Evolutionary conservation across 768 basidiomycete species (phyloP).

Genomic region (Gloeostereum incarnatum): DNA sequence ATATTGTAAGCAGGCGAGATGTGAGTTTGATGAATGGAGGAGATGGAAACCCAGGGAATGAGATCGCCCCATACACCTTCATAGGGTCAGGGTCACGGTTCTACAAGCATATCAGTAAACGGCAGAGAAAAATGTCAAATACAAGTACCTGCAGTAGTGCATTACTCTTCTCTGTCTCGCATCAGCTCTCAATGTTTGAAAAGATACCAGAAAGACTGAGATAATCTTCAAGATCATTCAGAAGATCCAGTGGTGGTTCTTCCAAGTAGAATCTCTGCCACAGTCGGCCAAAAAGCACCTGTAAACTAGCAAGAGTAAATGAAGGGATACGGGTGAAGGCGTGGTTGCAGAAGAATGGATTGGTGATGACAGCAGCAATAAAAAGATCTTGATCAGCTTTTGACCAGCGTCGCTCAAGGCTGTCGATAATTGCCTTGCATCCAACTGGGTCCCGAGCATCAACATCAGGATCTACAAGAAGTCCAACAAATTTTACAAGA

Average conservation of each 20-base stretch:
- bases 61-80: slow-evolving; percentile 6
- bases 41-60: background rate
- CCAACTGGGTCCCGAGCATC: slow-evolving; percentile 4
- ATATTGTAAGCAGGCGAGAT: slow-evolving; percentile 13
- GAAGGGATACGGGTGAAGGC: slow-evolving; percentile 8
- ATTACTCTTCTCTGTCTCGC: background rate
- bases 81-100: slow-evolving; percentile 7
- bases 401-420: slow-evolving; percentile 17
- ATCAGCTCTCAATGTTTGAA: background rate
- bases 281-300: background rate
- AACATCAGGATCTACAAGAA: background rate
- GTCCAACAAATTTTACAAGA: slow-evolving; percentile 7
- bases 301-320: background rate
- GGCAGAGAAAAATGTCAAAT: background rate
- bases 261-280: background rate
- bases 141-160: background rate
- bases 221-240: background rate
- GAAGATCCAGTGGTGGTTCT: background rate
- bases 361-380: slow-evolving; percentile 18
- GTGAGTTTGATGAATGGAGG: slow-evolving; percentile 15
- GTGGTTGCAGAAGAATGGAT: slow-evolving; percentile 12
- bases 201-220: background rate
- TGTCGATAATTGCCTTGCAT: slow-evolving; percentile 6
- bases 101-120: background rate
- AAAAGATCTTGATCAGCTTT: slow-evolving; percentile 20